Conservation (phyloP, 23 red algal species). For the Cyanidioschyzon merolae region DNA sequence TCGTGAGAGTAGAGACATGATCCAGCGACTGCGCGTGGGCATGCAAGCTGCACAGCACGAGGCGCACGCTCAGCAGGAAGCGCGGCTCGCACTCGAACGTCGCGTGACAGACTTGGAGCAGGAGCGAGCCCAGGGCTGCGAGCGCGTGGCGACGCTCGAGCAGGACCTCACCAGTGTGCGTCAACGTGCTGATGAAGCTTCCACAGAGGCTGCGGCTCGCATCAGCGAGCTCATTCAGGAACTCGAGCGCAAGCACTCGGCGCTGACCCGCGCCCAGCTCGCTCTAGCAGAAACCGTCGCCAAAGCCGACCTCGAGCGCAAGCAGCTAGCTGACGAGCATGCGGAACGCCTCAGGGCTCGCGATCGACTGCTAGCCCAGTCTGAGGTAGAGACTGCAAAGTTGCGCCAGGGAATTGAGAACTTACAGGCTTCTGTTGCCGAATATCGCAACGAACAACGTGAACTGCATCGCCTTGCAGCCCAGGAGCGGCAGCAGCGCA, state of each 20-base stretch:
- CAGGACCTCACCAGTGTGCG: background rate
- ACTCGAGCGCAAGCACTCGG: constrained; percentile 11
- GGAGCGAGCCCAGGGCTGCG: background rate
- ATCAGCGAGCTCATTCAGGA: constrained; percentile 3
- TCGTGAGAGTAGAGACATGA: background rate
- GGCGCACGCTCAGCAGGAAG: background rate
- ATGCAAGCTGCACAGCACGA: background rate
- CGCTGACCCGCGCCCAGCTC: background rate
- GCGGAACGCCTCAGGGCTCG: background rate
- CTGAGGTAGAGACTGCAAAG: background rate
- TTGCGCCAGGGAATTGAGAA: background rate
- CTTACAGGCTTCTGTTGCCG: background rate
- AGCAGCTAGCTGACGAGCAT: background rate
- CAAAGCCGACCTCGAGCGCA: background rate
- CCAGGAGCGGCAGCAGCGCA: background rate
- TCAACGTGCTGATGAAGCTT: background rate
- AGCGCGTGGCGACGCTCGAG: background rate
- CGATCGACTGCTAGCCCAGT: background rate
- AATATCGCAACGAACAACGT: background rate
- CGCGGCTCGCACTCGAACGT: background rate
- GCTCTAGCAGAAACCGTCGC: background rate
- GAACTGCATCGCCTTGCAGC: background rate
- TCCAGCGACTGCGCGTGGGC: background rate
- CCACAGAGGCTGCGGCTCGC: background rate
- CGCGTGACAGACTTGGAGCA: background rate